These are phyloP conservation scores for Taxillus chinensis DNA, from an alignment of 164 flowering plant genomes.

Conservation along the genomic window DNA sequence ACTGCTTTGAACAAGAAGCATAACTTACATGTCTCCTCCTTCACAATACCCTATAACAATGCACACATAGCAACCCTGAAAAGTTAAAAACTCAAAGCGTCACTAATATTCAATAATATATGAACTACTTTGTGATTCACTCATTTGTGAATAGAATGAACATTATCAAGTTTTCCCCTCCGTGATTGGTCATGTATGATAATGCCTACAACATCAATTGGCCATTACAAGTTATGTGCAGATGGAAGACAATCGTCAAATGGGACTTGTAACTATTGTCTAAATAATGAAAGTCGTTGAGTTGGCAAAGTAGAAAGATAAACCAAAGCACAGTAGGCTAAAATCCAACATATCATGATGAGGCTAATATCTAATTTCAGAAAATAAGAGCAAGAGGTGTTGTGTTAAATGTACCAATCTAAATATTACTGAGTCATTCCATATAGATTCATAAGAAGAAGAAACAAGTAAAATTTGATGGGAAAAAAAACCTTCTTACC, in stretches of 20 bases:
- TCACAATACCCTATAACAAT: conserved; percentile 31
- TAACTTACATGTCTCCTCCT: conserved; percentile 32
- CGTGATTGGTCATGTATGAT: neutral
- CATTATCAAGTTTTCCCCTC: neutral
- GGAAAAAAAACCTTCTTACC: conserved; percentile 28
- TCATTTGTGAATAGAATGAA: neutral
- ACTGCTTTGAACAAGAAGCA: neutral
- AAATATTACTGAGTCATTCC: neutral
- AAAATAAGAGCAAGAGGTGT: too few species aligned
- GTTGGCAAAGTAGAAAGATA: neutral
- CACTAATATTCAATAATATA: too few species aligned
- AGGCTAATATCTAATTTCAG: too few species aligned
- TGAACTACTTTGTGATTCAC: too few species aligned
- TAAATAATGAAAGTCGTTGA: too few species aligned
- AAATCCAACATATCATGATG: too few species aligned
- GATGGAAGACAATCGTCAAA: too few species aligned
- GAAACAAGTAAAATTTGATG: neutral
- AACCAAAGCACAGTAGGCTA: too few species aligned
- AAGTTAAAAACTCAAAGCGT: neutral
- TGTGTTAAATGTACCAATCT: neutral
- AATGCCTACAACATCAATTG: too few species aligned
- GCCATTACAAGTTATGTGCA: too few species aligned
- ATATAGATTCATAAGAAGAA: neutral
- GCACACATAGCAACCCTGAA: conserved; percentile 36
- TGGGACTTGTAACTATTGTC: too few species aligned